Percentiles rank a stretch among this genome's conserved stretches.
Conservation (phyloP, 805 yeast species). For the Vanderwaltozyma polyspora region DNA sequence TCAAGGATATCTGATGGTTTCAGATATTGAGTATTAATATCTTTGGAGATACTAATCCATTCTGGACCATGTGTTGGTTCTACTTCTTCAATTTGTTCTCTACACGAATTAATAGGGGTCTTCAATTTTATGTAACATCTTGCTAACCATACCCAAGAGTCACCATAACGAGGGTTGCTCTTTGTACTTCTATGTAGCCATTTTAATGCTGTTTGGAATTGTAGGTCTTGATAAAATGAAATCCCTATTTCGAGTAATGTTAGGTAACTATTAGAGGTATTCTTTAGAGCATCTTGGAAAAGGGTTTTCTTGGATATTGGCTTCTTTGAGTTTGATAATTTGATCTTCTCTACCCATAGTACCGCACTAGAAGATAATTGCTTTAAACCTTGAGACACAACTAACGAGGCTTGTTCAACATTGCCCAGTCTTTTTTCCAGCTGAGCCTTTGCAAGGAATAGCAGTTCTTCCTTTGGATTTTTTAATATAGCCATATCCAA, state of each 20-base stretch:
- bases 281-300: conserved; percentile 59
- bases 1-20: not conserved
- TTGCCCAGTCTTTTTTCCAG: conserved; percentile 47
- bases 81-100: conserved; percentile 28
- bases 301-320: conserved; percentile 43
- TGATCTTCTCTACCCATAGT: conserved; percentile 57
- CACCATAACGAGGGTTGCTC: conserved; percentile 55
- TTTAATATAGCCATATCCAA: conserved; percentile 54
- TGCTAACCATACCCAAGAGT: conserved; percentile 61
- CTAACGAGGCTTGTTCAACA: conserved; percentile 37
- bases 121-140: conserved; percentile 31
- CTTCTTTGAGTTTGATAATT: conserved; percentile 29
- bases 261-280: conserved; percentile 47
- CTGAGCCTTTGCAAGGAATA: conserved; percentile 48
- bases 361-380: conserved; percentile 45
- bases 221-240: conserved; percentile 56
- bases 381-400: conserved; percentile 49
- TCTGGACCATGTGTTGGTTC: conserved; percentile 51
- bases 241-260: conserved; percentile 56
- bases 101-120: conserved; percentile 5
- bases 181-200: conserved; percentile 66
- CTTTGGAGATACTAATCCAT: conserved; percentile 47
- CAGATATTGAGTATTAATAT: conserved; percentile 5
- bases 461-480: conserved; percentile 36
- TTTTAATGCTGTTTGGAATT: conserved; percentile 47